phyloP scores from a whole-genome alignment of 352 stramenopile genomes.

The Pythium phragmitis region DNA sequence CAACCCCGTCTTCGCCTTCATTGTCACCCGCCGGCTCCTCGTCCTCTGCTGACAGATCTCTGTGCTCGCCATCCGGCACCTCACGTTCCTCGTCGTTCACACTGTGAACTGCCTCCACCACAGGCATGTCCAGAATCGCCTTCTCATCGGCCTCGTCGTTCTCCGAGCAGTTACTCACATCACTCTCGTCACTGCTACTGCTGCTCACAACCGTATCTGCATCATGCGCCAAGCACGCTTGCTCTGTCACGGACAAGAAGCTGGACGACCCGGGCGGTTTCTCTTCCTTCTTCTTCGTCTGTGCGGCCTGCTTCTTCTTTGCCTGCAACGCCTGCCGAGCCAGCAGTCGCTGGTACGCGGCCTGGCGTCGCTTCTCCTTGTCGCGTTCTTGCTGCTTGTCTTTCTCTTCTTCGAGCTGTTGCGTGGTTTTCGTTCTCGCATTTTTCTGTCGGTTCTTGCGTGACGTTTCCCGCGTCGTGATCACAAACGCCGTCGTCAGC shows the following conservation, averaged over 20 bases:
- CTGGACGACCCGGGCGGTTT: not conserved
- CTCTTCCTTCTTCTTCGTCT: not conserved
- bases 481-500: slow-evolving; percentile 42
- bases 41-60: not conserved
- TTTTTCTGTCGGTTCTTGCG: slow-evolving; percentile 31
- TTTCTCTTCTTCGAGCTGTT: slow-evolving; percentile 31
- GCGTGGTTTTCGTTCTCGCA: slow-evolving; percentile 28
- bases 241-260: not conserved
- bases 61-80: not conserved
- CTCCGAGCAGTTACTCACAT: slow-evolving; percentile 72
- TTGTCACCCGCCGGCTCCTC: not conserved
- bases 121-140: slow-evolving; percentile 47
- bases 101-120: slow-evolving; percentile 18
- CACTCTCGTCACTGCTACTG: slow-evolving; percentile 52
- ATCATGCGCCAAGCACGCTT: slow-evolving; percentile 15
- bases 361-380: slow-evolving; percentile 45
- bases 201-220: slow-evolving; percentile 14
- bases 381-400: slow-evolving; percentile 38
- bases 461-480: slow-evolving; percentile 36
- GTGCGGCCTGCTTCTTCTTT: slow-evolving; percentile 33
- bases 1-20: not conserved
- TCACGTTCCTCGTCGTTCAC: not conserved
- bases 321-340: slow-evolving; percentile 55
- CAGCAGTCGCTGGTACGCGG: slow-evolving; percentile 58
- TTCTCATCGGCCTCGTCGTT: slow-evolving; percentile 55